Evolutionary conservation across 495 filamentous ascomycete species (phyloP), one percentile per base, ranked within the genome.

Genomic region (Podospora australis): DNA sequence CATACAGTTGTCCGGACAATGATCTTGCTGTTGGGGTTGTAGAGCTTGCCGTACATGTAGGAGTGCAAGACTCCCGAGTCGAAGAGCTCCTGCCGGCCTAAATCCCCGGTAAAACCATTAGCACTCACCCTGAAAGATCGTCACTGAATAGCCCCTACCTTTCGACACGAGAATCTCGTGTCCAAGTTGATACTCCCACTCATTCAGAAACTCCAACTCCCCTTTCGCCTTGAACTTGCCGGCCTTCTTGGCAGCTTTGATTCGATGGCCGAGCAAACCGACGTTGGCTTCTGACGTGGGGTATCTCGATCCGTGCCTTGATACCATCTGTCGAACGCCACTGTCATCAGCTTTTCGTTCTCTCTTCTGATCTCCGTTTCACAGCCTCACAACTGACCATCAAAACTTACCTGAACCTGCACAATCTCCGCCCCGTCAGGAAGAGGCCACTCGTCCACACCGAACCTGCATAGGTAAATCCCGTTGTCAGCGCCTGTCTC

Each of bases 261-360:
- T 77, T 43, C 90, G 81, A 3, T 68, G 65, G 4, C 75, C 60
- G 41, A 90, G 70, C 6, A 78, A 66, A 14, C 57, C 49, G 11
- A 70, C 70, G 57, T 88, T 88, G 6, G 57, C 61, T 17, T 70
- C 68, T 2, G 58, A 55, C 0, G 87, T 90, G 17, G 88, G 88
- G 62, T 85, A 84, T 50, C 88, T 75, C 7, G 84, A 83, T 9
- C 88, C 88, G 65, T 95, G 88, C 4, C 88, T 77, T 5, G 84
- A 86, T 34, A 95, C 72, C 32, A 88, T 70, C 58, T 90, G n/a
- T n/a, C n/a, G n/a, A n/a, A 81, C n/a, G 74, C 85, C 57, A 88
- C 7, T 66, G 55, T 3, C 5, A 44, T 6, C 20, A 25, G 22
- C 7, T 7, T 6, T 2, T 34, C 16, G 23, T 6, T 20, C 24